These are phyloP conservation scores for Colletotrichum echinochloae DNA, from an alignment of 2,329 filamentous ascomycete species.

Conservation along the genomic window DNA sequence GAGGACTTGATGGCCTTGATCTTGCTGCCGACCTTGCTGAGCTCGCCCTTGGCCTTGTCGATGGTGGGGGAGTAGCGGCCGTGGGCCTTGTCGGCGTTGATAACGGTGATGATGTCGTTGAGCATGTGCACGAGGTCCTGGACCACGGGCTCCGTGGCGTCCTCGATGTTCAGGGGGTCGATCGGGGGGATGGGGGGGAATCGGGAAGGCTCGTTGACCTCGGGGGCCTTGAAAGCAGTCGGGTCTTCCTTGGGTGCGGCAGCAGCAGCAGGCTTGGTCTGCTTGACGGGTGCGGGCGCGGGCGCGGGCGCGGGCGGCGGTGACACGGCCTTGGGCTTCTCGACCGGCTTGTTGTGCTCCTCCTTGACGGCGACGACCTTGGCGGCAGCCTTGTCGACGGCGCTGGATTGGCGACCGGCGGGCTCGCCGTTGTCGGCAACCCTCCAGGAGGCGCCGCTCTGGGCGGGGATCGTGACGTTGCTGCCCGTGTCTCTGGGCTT, in stretches of 20 bases:
- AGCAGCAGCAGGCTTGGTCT: conserved; percentile 44
- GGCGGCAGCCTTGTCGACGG: conserved; percentile 54
- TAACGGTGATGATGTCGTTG: conserved; percentile 93
- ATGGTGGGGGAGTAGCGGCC: conserved; percentile 83
- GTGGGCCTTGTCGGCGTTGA: conserved; percentile 86
- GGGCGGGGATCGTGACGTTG: conserved; percentile 84
- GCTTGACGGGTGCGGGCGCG: conserved; percentile 48
- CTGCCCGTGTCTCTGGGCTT: conserved; percentile 68
- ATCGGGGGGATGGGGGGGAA: conserved; percentile 76
- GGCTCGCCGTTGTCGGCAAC: conserved; percentile 72
- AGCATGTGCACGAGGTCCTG: conserved; percentile 95
- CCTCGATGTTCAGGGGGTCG: conserved; percentile 79
- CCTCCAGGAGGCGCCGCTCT: conserved; percentile 87
- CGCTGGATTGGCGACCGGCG: conserved; percentile 72
- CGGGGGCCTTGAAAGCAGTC: conserved; percentile 64
- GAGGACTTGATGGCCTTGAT: conserved; percentile 79
- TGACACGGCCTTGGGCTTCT: conserved; percentile 41
- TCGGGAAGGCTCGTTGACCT: conserved; percentile 74
- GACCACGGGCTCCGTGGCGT: conserved; percentile 86
- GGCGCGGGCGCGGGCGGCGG: conserved; percentile 10
- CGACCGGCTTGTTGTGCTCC: conserved; percentile 47
- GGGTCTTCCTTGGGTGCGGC: conserved; percentile 46
- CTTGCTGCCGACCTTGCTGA: conserved; percentile 81
- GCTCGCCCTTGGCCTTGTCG: conserved; percentile 85
- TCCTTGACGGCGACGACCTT: conserved; percentile 47